Evolutionary conservation across 257 asterid genomes (phyloP), one percentile per base, ranked within the genome.

Genomic region (Echium plantagineum): DNA sequence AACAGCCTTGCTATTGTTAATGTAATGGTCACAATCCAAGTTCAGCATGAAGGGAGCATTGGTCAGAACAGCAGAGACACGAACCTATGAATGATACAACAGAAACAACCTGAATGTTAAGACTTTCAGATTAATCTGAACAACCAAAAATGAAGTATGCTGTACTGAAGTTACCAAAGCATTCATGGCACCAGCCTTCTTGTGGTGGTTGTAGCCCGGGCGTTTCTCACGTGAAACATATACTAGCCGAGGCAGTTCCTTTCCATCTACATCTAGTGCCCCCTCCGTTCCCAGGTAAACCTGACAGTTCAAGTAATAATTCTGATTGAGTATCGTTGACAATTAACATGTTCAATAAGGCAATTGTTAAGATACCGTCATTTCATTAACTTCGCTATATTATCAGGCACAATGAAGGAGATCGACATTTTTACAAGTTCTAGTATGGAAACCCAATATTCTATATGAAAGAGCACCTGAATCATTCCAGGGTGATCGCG

Each of bases 401-500:
- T 42, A 42, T 42, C 17, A 42, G 16, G 10, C 5, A 42, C 49
- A 42, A 42, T 15, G 13, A 42, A 42, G 17, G 49, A 42, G 16
- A 42, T 42, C 46, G 9, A 35, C 9, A 35, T 0, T 7, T 35
- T 35, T 35, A 35, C 12, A 35, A 35, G 46, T 35, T 28, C 32
- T 28, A 28, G 32, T 28, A 6, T 28, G 5, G 32, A 28, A 28
- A 9, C 46, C 46, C 10, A 35, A 35, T 42, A 42, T 42, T 35
- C 47, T 7, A 42, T 10, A 13, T 17, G 3, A 42, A 42, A 10
- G 17, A 46, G 49, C 19, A 83, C 94, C 86, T 87, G 96, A 75
- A 87, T 84, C 96, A 87, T 87, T 68, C 96, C 96, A 55, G 96
- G 91, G 66, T 87, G 96, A 63, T 87, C 91, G 2, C 96, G 78